A percentile compares a stretch with the other conserved stretches of the same genome.
Evolutionary conservation across 768 basidiomycete genomes (phyloP).

Genomic region (Rhodotorula diobovata): DNA sequence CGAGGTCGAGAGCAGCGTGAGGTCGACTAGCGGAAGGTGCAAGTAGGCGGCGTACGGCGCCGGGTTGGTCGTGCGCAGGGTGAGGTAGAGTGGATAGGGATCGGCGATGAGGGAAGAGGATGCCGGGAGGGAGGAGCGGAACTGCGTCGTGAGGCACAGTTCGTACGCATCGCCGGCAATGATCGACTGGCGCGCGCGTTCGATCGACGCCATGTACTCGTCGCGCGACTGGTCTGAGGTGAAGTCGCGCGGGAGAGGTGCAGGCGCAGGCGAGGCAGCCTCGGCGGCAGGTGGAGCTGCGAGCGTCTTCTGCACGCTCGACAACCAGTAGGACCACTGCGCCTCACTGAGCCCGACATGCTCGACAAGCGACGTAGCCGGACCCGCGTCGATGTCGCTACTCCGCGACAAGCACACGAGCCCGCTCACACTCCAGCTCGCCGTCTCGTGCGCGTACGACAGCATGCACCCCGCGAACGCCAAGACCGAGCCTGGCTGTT

Average conservation of each 20-base stretch:
- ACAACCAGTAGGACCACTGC: conserved; percentile 9
- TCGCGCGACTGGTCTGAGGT: conserved; percentile 9
- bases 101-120: conserved; percentile 53
- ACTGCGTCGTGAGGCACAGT: conserved; percentile 66
- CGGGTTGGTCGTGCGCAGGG: conserved; percentile 69
- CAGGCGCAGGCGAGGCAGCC: neutral
- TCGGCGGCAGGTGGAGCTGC: neutral
- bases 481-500: conserved; percentile 12
- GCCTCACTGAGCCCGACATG: conserved; percentile 4
- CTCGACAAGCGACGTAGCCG: neutral
- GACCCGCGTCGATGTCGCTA: neutral
- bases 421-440: conserved; percentile 17
- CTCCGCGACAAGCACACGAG: conserved; percentile 3
- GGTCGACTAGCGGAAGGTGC: conserved; percentile 18
- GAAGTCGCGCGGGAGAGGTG: neutral
- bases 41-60: conserved; percentile 78
- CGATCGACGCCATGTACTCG: conserved; percentile 65
- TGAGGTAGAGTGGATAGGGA: conserved; percentile 46
- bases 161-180: conserved; percentile 91
- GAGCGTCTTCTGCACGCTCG: neutral
- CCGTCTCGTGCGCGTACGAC: conserved; percentile 18
- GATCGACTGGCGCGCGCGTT: conserved; percentile 61
- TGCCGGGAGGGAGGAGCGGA: conserved; percentile 35
- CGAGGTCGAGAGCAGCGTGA: conserved; percentile 72
- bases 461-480: conserved; percentile 23